A percentile compares a stretch with the other conserved stretches of the same genome.
phyloP scores from a whole-genome alignment of 2,329 filamentous ascomycete genomes.

The Triangularia setosa region DNA sequence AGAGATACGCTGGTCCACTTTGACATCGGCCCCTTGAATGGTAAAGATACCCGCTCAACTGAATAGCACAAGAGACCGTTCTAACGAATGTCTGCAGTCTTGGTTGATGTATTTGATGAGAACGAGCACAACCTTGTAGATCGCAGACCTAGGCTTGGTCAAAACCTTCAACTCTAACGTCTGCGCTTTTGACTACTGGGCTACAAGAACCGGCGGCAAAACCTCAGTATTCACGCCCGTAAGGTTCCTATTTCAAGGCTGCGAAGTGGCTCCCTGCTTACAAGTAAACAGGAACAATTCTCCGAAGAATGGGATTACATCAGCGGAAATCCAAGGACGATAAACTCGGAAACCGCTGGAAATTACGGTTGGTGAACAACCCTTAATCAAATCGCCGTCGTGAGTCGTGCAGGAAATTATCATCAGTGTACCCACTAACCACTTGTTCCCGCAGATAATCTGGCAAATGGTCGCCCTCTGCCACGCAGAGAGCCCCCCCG shows the following conservation, averaged over 20 bases:
- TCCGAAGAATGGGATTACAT: slow-evolving; percentile 16
- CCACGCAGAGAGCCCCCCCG: slow-evolving; percentile 31
- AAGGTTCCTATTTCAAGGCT: background rate
- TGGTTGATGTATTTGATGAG: slow-evolving; percentile 15
- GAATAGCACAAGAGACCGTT: background rate
- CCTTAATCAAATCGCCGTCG: slow-evolving; percentile 15
- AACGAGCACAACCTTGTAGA: slow-evolving; percentile 8
- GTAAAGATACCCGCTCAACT: background rate
- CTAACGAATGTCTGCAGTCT: background rate
- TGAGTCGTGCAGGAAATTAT: background rate
- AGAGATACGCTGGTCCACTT: slow-evolving; percentile 13
- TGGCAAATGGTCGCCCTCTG: slow-evolving; percentile 32
- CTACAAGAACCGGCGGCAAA: slow-evolving; percentile 8
- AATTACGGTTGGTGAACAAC: slow-evolving; percentile 19
- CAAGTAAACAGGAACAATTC: slow-evolving; percentile 9
- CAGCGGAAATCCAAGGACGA: background rate
- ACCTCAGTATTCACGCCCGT: slow-evolving; percentile 3
- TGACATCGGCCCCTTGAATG: slow-evolving; percentile 15
- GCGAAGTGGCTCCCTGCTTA: background rate
- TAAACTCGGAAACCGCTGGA: slow-evolving; percentile 2
- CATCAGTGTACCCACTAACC: background rate
- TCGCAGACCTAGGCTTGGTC: slow-evolving; percentile 10
- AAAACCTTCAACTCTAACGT: background rate
- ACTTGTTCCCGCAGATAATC: background rate
- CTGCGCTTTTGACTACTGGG: background rate